Evolutionary conservation across 495 filamentous ascomycete genomes (phyloP).

Genomic region (Collariella sp.): DNA sequence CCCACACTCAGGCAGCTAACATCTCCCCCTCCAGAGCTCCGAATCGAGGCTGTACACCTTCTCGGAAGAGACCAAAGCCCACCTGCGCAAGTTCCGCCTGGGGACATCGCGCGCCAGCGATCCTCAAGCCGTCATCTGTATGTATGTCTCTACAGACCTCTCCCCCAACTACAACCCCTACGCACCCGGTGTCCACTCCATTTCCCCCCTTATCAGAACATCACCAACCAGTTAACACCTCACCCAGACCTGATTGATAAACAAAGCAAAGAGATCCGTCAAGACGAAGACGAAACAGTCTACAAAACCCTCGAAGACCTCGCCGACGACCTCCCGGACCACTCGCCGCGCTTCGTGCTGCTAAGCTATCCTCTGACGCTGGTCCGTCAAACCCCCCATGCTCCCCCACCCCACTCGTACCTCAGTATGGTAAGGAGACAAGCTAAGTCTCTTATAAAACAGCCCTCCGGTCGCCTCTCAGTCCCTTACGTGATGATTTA

Average conservation of each 20-base stretch:
- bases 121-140: constrained; percentile 91
- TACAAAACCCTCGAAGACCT: constrained; percentile 74
- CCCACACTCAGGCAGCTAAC: neutral
- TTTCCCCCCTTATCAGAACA: neutral
- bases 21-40: constrained; percentile 45
- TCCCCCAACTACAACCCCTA: neutral
- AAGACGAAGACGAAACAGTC: constrained; percentile 59
- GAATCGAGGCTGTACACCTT: constrained; percentile 91
- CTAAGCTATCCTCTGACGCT: constrained; percentile 83
- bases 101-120: constrained; percentile 79
- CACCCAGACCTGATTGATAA: constrained; percentile 71
- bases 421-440: neutral
- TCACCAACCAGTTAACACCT: constrained; percentile 9
- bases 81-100: constrained; percentile 86
- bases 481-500: constrained; percentile 86
- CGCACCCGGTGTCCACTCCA: neutral
- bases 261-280: constrained; percentile 74
- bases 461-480: constrained; percentile 41
- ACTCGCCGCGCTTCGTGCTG: constrained; percentile 79
- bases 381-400: constrained; percentile 38
- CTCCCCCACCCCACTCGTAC: neutral
- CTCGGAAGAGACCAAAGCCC: constrained; percentile 75
- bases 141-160: constrained; percentile 34
- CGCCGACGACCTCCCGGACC: constrained; percentile 84
- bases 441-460: neutral